Evolutionary conservation across 805 yeast genomes (phyloP).

Genomic region (Metschnikowia lochheadii): DNA sequence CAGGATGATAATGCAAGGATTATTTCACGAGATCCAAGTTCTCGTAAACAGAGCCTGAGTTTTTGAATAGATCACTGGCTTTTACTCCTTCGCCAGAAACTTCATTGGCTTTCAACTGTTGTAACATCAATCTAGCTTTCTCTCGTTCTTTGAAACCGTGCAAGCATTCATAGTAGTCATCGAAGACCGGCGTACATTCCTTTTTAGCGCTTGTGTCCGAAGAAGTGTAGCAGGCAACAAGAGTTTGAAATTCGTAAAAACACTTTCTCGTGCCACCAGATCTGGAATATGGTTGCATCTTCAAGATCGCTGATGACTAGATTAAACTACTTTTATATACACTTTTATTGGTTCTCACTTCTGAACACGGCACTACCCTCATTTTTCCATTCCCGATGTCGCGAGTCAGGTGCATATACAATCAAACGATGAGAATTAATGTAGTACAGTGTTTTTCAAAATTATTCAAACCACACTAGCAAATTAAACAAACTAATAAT

Average conservation of each 20-base stretch:
- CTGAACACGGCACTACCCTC: constrained; percentile 11
- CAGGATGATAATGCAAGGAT: background rate
- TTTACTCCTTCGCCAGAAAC: constrained; percentile 36
- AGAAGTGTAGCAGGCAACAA: constrained; percentile 42
- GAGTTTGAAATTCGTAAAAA: constrained; percentile 44
- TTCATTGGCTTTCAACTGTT: constrained; percentile 44
- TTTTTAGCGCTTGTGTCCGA: constrained; percentile 40
- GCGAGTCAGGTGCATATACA: background rate
- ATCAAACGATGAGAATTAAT: background rate
- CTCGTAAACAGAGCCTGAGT: constrained; percentile 39
- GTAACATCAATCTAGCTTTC: constrained; percentile 41
- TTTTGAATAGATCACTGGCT: constrained; percentile 41
- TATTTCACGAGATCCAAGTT: constrained; percentile 38
- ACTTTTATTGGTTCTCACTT: constrained; percentile 12
- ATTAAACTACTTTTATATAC: background rate
- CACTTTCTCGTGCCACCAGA: constrained; percentile 47
- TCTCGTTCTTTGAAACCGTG: constrained; percentile 46
- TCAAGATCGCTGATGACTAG: constrained; percentile 1
- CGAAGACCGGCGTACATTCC: constrained; percentile 41
- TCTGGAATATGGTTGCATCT: constrained; percentile 46
- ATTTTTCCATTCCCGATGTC: background rate
- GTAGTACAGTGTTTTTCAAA: background rate
- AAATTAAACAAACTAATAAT: no score
- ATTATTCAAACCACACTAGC: background rate
- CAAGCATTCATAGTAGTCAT: constrained; percentile 45